Evolutionary conservation across 192 early-diverging fungal genomes (phyloP).

Genomic region (Dimargaris cristalligena): DNA sequence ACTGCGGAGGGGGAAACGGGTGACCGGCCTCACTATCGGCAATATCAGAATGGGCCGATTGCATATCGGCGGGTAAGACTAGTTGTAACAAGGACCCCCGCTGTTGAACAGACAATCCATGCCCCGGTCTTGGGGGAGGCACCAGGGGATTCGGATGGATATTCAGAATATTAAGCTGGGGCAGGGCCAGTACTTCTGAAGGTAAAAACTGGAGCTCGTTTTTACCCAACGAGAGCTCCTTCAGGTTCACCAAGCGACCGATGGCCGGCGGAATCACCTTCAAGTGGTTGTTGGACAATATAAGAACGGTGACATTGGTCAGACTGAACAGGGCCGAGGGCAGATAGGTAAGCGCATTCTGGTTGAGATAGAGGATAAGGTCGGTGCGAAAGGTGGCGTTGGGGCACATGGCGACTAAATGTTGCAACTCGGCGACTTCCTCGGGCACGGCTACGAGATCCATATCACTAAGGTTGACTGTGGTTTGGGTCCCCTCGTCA

Average conservation of each 20-base stretch:
- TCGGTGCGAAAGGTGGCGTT: constrained; percentile 20
- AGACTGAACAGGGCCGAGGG: constrained; percentile 26
- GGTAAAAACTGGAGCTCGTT: constrained; percentile 23
- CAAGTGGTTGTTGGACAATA: constrained; percentile 26
- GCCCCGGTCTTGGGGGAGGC: constrained; percentile 1
- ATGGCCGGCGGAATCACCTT: constrained; percentile 26
- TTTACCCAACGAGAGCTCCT: constrained; percentile 25
- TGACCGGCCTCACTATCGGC: too few species aligned
- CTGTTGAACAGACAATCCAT: too few species aligned
- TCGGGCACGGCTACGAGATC: constrained; percentile 22
- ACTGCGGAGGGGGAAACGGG: background rate
- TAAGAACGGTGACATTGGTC: constrained; percentile 27
- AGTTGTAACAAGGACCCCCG: too few species aligned
- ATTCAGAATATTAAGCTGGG: constrained; percentile 17
- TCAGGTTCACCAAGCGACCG: constrained; percentile 21
- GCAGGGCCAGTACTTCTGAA: constrained; percentile 18
- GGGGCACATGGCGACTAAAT: constrained; percentile 26
- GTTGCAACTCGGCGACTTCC: constrained; percentile 28
- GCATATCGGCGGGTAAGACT: too few species aligned
- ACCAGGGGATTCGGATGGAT: constrained; percentile 24
- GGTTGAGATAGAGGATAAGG: constrained; percentile 20
- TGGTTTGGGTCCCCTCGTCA: constrained; percentile 19
- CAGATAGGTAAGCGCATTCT: constrained; percentile 19
- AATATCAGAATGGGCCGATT: too few species aligned
- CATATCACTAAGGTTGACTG: constrained; percentile 29